Conservation (phyloP, 768 basidiomycete species). For the Mrakia frigida region DNA sequence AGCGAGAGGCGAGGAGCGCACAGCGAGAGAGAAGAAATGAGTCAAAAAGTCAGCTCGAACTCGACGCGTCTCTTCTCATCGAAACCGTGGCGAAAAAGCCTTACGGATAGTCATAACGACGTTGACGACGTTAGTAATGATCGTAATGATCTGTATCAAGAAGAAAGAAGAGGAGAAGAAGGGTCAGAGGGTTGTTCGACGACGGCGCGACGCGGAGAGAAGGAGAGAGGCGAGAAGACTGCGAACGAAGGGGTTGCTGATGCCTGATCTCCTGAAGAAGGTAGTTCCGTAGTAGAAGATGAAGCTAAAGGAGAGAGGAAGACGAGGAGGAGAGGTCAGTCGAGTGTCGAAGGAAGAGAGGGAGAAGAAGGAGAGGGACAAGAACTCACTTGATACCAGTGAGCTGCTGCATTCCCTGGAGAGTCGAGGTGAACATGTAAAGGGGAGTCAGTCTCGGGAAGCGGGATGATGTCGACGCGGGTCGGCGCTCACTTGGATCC, state of each 20-base stretch:
- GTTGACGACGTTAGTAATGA: conserved; percentile 47
- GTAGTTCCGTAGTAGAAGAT: conserved; percentile 63
- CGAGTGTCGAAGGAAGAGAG: conserved; percentile 34
- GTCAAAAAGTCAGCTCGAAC: conserved; percentile 44
- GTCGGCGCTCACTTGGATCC: no score
- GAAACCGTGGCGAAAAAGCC: no score
- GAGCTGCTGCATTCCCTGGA: no score
- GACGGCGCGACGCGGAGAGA: no score
- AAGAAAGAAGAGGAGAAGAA: conserved; percentile 50
- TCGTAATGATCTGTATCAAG: conserved; percentile 43
- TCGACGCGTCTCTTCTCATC: no score
- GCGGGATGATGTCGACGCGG: no score
- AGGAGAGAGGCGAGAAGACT: neutral
- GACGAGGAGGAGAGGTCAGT: conserved; percentile 33
- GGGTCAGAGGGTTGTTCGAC: neutral
- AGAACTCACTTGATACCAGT: no score
- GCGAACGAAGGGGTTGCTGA: conserved; percentile 37
- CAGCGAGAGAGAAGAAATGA: conserved; percentile 67
- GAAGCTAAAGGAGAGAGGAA: conserved; percentile 52
- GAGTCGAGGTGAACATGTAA: no score
- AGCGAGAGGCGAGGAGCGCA: conserved; percentile 54
- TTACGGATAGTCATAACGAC: conserved; percentile 55
- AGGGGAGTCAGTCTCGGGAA: no score
- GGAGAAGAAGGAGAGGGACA: conserved; percentile 58
- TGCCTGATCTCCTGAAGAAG: conserved; percentile 60